Conservation (phyloP, 192 early-diverging fungal species). For the Backusella tarrabulga region DNA sequence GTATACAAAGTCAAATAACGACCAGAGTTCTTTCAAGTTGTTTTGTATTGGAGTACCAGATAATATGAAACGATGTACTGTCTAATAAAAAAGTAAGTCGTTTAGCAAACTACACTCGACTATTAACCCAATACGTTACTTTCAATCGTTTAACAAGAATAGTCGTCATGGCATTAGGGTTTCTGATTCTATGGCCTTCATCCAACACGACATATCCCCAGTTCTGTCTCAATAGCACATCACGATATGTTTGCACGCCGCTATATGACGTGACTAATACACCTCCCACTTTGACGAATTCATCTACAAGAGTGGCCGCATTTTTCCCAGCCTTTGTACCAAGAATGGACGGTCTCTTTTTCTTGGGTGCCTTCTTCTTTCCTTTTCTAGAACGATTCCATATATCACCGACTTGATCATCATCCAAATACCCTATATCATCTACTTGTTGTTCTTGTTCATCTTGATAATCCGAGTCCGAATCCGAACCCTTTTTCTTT, state of each 20-base stretch:
- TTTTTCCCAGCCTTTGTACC: slow-evolving; percentile 34
- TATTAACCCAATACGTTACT: slow-evolving; percentile 13
- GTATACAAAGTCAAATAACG: slow-evolving; percentile 77
- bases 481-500: slow-evolving; percentile 27
- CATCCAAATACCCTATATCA: slow-evolving; percentile 14
- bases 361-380: slow-evolving; percentile 4
- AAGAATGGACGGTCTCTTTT: slow-evolving; percentile 12
- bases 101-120: too few species aligned
- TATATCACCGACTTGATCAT: slow-evolving; percentile 23
- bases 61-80: slow-evolving; percentile 71
- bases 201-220: slow-evolving; percentile 92
- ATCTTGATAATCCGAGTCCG: neutral
- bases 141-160: slow-evolving; percentile 67
- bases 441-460: neutral
- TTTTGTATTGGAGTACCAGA: slow-evolving; percentile 85
- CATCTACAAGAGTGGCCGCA: slow-evolving; percentile 45
- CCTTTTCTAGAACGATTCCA: neutral
- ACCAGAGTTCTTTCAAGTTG: slow-evolving; percentile 79
- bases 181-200: slow-evolving; percentile 96
- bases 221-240: slow-evolving; percentile 61
- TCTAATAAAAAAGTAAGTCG: slow-evolving; percentile 27
- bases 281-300: slow-evolving; percentile 58
- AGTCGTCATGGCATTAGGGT: slow-evolving; percentile 89
- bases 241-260: slow-evolving; percentile 72
- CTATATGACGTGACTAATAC: slow-evolving; percentile 88